Evolutionary conservation across 495 filamentous ascomycete genomes (phyloP).

Genomic region (Aspergillus baeticus): DNA sequence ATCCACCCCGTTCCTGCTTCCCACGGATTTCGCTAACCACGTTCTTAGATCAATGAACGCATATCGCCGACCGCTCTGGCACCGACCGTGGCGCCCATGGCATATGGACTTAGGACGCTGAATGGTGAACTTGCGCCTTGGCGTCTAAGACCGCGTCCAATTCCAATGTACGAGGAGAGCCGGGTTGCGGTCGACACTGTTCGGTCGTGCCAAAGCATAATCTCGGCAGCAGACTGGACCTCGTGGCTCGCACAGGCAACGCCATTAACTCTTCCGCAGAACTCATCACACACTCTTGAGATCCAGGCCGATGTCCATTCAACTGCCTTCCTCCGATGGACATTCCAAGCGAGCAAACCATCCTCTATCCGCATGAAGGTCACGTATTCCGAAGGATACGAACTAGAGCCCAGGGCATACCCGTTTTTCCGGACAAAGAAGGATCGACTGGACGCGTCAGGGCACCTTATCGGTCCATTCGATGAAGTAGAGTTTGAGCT

Average conservation of each 20-base stretch:
- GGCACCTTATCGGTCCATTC: constrained; percentile 35
- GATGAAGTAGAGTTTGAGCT: constrained; percentile 28
- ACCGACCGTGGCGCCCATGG: constrained; percentile 13
- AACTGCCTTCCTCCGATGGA: constrained; percentile 36
- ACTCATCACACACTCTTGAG: constrained; percentile 31
- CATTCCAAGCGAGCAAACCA: constrained; percentile 20
- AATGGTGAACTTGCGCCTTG: constrained; percentile 40
- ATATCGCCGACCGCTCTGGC: constrained; percentile 13
- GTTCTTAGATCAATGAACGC: constrained; percentile 41
- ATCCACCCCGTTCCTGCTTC: too few relatives aligned
- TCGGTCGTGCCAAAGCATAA: constrained; percentile 23
- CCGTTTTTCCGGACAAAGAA: constrained; percentile 38
- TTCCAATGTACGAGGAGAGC: constrained; percentile 33
- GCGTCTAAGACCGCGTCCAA: constrained; percentile 30
- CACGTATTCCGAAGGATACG: constrained; percentile 42
- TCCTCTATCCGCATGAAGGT: constrained; percentile 28
- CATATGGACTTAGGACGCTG: constrained; percentile 29
- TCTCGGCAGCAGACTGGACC: constrained; percentile 20
- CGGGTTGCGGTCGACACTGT: constrained; percentile 16
- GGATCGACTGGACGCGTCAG: constrained; percentile 32
- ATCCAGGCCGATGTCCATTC: constrained; percentile 36
- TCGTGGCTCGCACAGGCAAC: constrained; percentile 7
- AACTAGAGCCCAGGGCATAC: constrained; percentile 36
- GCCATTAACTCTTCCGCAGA: constrained; percentile 18
- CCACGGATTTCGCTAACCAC: too few relatives aligned